Percentiles rank a stretch among this genome's conserved stretches.
These are phyloP conservation scores for Oxyria digyna DNA, from an alignment of 148 eudicot species.

Conservation along the genomic window DNA sequence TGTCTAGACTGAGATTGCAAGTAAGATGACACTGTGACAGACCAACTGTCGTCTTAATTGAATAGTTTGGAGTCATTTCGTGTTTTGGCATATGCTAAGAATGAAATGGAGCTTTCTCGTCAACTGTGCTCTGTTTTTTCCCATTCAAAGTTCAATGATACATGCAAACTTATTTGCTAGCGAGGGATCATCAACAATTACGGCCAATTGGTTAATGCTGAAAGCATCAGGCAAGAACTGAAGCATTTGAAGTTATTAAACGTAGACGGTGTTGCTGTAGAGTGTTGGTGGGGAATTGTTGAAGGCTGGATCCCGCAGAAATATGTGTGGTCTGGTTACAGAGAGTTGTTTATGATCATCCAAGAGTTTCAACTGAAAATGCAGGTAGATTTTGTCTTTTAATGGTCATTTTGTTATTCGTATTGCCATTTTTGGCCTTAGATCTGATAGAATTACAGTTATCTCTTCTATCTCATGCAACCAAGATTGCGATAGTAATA, in stretches of 20 bases:
- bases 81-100: not conserved
- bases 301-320: slow-evolving; percentile 56
- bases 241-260: slow-evolving; percentile 44
- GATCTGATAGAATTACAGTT: too few relatives aligned
- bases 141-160: not conserved
- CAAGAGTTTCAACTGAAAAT: slow-evolving; percentile 45
- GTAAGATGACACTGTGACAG: not conserved
- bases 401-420: not conserved
- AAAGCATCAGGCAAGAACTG: slow-evolving; percentile 45
- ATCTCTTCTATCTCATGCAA: not conserved
- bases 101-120: not conserved
- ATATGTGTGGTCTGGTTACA: slow-evolving; percentile 58
- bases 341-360: slow-evolving; percentile 48
- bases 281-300: slow-evolving; percentile 77
- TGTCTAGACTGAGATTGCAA: not conserved
- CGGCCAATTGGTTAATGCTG: slow-evolving; percentile 60
- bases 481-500: not conserved
- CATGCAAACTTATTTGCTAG: slow-evolving; percentile 26
- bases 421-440: not conserved
- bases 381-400: slow-evolving; percentile 31
- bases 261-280: slow-evolving; percentile 53
- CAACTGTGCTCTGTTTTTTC: not conserved
- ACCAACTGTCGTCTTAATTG: not conserved
- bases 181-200: slow-evolving; percentile 56
- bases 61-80: not conserved